These are phyloP conservation scores for Xylaria arbuscula DNA, from an alignment of 2,329 filamentous ascomycete genomes.

Conservation along the genomic window DNA sequence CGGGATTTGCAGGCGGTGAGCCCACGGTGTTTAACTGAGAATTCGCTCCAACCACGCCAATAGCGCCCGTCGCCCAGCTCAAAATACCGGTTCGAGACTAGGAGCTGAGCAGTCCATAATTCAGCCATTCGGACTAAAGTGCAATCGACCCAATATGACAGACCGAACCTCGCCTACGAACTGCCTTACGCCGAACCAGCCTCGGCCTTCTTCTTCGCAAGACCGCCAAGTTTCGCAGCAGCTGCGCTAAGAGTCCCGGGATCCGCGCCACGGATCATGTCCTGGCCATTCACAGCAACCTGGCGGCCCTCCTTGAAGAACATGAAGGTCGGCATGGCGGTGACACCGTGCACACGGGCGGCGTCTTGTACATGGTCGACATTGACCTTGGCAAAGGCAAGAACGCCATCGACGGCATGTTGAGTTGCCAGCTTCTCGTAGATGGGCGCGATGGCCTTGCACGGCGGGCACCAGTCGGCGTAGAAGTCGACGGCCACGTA, in stretches of 20 bases:
- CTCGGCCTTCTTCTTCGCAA: slow-evolving; percentile 52
- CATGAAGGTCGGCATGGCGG: slow-evolving; percentile 69
- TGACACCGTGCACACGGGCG: slow-evolving; percentile 61
- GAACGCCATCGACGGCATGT: slow-evolving; percentile 54
- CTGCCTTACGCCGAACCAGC: slow-evolving; percentile 26
- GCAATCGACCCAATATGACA: not conserved
- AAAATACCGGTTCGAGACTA: not conserved
- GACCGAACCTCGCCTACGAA: not conserved
- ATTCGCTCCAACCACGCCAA: not conserved
- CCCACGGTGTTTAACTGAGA: not conserved
- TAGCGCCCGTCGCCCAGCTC: not conserved
- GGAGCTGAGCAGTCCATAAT: not conserved
- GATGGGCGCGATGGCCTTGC: slow-evolving; percentile 68
- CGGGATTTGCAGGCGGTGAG: not conserved
- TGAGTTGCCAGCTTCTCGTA: slow-evolving; percentile 61
- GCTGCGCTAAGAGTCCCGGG: slow-evolving; percentile 48
- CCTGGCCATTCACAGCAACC: slow-evolving; percentile 54
- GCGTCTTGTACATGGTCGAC: slow-evolving; percentile 65
- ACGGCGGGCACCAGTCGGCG: slow-evolving; percentile 70
- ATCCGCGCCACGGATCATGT: slow-evolving; percentile 54
- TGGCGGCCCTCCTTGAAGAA: slow-evolving; percentile 67
- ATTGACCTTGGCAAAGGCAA: slow-evolving; percentile 69
- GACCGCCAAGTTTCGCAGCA: slow-evolving; percentile 52
- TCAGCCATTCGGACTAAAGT: not conserved
- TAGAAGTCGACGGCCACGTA: slow-evolving; percentile 68